A percentile compares a stretch with the other conserved stretches of the same genome.
Conservation (phyloP, 2,329 filamentous ascomycete genomes). For the Alternaria sp. region DNA sequence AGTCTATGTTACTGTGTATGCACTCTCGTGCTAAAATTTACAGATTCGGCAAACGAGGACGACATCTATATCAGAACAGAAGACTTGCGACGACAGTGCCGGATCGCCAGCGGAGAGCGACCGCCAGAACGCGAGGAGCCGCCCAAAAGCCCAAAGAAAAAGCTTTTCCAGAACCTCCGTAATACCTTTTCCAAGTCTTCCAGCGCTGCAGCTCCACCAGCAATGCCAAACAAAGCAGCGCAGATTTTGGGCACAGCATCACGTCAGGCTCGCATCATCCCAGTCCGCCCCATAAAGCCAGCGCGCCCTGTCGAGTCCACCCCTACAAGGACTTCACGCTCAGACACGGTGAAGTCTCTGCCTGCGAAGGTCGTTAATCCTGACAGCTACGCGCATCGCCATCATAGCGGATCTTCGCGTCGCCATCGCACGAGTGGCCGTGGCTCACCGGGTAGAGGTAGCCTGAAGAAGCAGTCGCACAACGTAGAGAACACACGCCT, state of each 20-base stretch:
- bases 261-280: constrained; percentile 19
- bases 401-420: neutral
- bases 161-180: constrained; percentile 45
- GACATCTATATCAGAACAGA: constrained; percentile 24
- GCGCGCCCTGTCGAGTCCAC: constrained; percentile 10
- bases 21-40: neutral
- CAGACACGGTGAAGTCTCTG: constrained; percentile 36
- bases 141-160: constrained; percentile 50
- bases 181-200: constrained; percentile 33
- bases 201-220: constrained; percentile 1
- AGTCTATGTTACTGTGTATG: neutral
- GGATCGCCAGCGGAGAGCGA: constrained; percentile 19
- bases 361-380: constrained; percentile 27
- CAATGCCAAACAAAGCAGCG: constrained; percentile 36
- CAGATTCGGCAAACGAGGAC: constrained; percentile 12
- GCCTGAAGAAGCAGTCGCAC: constrained; percentile 3
- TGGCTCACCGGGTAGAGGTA: constrained; percentile 15
- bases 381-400: constrained; percentile 14
- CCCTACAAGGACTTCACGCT: constrained; percentile 23
- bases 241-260: constrained; percentile 44
- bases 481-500: constrained; percentile 7
- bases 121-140: constrained; percentile 16
- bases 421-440: constrained; percentile 6
- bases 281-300: constrained; percentile 24
- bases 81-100: constrained; percentile 30